These are phyloP conservation scores for Limnanthes douglasii DNA, from an alignment of 345 rosid species.

Conservation along the genomic window DNA sequence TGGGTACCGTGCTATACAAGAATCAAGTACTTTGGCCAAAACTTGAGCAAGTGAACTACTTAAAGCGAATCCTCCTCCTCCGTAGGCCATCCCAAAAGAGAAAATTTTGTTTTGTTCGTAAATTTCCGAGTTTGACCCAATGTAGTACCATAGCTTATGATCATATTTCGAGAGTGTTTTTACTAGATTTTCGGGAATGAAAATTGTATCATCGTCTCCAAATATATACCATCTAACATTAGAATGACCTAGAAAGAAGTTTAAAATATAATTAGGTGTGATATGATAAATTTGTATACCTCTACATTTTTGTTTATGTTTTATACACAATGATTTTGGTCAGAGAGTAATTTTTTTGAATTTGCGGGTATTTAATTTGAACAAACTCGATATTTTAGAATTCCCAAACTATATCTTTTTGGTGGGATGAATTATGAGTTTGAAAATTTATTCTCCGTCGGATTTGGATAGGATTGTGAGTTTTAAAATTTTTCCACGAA, in stretches of 20 bases:
- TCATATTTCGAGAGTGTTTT: constrained; percentile 67
- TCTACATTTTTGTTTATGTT: too few relatives aligned
- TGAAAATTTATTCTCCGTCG: too few relatives aligned
- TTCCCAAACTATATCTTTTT: too few relatives aligned
- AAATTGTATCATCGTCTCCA: constrained; percentile 72
- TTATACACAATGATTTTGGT: too few relatives aligned
- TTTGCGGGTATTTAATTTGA: too few relatives aligned
- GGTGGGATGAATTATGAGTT: too few relatives aligned
- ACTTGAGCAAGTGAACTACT: constrained; percentile 43
- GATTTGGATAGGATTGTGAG: too few relatives aligned
- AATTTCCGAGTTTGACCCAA: constrained; percentile 66
- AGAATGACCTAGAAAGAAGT: constrained; percentile 18
- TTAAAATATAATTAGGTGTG: too few relatives aligned
- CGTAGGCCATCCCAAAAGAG: constrained; percentile 42
- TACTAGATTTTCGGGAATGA: constrained; percentile 43
- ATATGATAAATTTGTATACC: too few relatives aligned
- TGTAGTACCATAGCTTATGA: constrained; percentile 47
- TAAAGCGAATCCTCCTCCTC: constrained; percentile 53
- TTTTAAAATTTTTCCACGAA: too few relatives aligned
- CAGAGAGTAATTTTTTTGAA: too few relatives aligned
- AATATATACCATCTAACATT: constrained; percentile 66
- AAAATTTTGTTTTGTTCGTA: constrained; percentile 56
- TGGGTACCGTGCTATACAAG: constrained; percentile 41
- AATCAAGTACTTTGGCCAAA: constrained; percentile 33
- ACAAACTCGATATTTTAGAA: too few relatives aligned